A percentile compares a stretch with the other conserved stretches of the same genome.
These are phyloP conservation scores for Erodium maritimum DNA, from an alignment of 345 rosid species.

Conservation along the genomic window DNA sequence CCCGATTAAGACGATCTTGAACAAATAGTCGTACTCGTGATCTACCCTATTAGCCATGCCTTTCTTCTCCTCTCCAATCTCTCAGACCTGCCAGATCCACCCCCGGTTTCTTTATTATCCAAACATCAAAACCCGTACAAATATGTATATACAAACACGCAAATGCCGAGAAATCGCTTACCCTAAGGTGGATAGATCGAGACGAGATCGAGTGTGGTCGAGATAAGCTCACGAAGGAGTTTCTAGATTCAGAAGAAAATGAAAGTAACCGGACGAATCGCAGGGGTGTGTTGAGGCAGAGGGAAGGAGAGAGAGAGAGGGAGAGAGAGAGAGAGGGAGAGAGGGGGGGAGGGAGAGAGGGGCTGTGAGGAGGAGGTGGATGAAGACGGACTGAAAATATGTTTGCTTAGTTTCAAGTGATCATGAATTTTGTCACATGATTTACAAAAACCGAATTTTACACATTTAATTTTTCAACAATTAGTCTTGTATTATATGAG, in stretches of 20 bases:
- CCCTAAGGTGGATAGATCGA: neutral
- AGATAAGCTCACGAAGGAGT: neutral
- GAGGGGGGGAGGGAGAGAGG: too few species aligned
- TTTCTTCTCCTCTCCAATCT: conserved; percentile 14
- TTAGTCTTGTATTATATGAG: too few species aligned
- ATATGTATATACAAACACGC: neutral
- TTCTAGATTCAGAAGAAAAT: neutral
- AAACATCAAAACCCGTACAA: neutral
- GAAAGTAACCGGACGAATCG: neutral
- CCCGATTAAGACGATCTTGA: conserved; percentile 72
- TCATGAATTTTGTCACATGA: too few species aligned
- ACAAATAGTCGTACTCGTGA: conserved; percentile 59
- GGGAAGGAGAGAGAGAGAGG: neutral
- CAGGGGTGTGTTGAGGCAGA: neutral
- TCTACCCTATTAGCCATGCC: conserved; percentile 45
- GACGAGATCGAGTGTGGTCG: neutral
- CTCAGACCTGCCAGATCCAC: conserved; percentile 14
- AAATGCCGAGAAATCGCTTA: neutral
- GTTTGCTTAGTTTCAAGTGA: too few species aligned
- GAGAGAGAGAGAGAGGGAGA: too few species aligned
- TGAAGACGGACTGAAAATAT: too few species aligned
- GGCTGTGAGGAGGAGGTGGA: too few species aligned
- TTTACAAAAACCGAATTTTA: too few species aligned
- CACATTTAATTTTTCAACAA: too few species aligned
- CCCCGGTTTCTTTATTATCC: neutral